Evolutionary conservation across 192 early-diverging fungal species (phyloP), one percentile per base, ranked within the genome.

Genomic region (Gonapodya prolifera): DNA sequence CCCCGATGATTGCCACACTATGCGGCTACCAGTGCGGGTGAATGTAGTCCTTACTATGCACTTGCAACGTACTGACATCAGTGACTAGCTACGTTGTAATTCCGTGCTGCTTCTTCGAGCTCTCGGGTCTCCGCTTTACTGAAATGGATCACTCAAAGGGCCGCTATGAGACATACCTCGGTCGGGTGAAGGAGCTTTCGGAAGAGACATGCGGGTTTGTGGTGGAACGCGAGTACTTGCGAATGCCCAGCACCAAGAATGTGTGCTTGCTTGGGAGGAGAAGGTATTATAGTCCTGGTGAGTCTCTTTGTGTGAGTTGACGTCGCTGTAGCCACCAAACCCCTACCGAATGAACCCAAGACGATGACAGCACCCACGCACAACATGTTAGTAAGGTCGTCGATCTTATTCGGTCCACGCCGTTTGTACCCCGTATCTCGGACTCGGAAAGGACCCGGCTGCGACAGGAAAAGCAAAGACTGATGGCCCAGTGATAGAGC

Each of bases 211-310:
- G 89, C 76, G 91, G 91, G 2, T 94, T 87, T 75, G 69, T 77
- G 0, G 80, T 86, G 0, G 87, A 90, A 69, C 83, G 85, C 35
- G 93, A 94, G 78, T 83, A 83, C 69, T 76, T 94, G 69, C 80
- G 93, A 34, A 94, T 94, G 16, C 93, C 93, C 0, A 92, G 91
- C n/a, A 92, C 93, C 23, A 92, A 92, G 70, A 93, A 94, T 70
- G 83, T 92, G 69, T 91, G 90, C 0, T 80, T 94, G 0, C 80
- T 94, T 35, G 92, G 93, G 18, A 83, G 84, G n/a, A 69, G 69
- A 18, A 77, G 82, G 2, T 80, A 75, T 0, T 35, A 18, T 33
- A 35, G 75, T 34, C 45, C n/a, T 35, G 13, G 34, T 29, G 75
- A 35, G 35, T 61, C 8, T 61, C 23, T 61, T 76, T 71, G 69